These are phyloP conservation scores for Aspergillus mulundensis DNA, from an alignment of 495 filamentous ascomycete genomes.

Conservation along the genomic window DNA sequence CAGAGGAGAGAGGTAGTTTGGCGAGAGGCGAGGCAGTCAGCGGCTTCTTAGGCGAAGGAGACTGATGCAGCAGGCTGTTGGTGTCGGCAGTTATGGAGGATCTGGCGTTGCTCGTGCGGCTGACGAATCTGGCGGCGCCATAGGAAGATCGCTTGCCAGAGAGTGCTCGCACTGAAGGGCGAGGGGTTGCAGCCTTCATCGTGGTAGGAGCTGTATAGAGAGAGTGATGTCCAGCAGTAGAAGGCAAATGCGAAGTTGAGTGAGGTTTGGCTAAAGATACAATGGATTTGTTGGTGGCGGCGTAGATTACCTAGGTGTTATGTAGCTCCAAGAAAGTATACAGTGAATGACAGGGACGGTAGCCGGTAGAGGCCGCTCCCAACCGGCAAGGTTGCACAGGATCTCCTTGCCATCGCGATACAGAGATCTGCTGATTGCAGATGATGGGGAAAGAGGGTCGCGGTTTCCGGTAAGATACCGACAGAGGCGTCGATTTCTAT, in stretches of 20 bases:
- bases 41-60: slow-evolving; percentile 13
- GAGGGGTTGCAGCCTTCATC: slow-evolving; percentile 28
- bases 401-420: background rate
- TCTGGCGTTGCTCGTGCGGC: slow-evolving; percentile 36
- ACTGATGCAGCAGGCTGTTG: slow-evolving; percentile 23
- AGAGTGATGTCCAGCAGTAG: no score
- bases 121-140: slow-evolving; percentile 28
- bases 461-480: background rate
- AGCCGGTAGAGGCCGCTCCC: slow-evolving; percentile 22
- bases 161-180: slow-evolving; percentile 28
- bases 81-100: slow-evolving; percentile 30
- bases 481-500: background rate
- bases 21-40: slow-evolving; percentile 51
- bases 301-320: background rate
- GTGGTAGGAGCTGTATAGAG: background rate
- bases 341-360: background rate
- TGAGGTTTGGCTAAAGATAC: background rate
- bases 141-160: slow-evolving; percentile 15
- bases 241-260: background rate
- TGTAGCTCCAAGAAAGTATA: background rate
- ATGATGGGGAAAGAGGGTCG: background rate
- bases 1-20: slow-evolving; percentile 64
- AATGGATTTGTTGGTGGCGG: background rate
- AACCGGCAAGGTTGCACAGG: slow-evolving; percentile 11
- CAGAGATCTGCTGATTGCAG: background rate